Evolutionary conservation across 106 monocot genomes (phyloP).

Genomic region (Dendrobium officinale): DNA sequence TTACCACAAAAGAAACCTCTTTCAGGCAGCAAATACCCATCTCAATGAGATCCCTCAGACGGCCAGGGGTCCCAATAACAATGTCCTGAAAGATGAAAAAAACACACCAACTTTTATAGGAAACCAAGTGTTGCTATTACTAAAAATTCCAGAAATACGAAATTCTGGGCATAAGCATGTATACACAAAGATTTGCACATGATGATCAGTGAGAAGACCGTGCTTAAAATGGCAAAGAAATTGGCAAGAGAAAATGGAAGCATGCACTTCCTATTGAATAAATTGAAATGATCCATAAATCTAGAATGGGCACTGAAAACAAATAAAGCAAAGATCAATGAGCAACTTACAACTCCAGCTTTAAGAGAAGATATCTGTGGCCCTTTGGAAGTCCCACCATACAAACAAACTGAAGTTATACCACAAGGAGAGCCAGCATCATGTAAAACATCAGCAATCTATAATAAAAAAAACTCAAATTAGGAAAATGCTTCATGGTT

Average conservation of each 20-base stretch:
- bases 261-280: not conserved
- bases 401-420: conserved; percentile 75
- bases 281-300: not conserved
- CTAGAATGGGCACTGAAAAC: not conserved
- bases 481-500: conserved; percentile 11
- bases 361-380: conserved; percentile 87
- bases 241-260: not conserved
- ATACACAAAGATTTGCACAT: not conserved
- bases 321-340: not conserved
- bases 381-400: conserved; percentile 95
- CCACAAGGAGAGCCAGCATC: conserved; percentile 86
- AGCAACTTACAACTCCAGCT: conserved; percentile 85
- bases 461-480: conserved; percentile 19
- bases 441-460: conserved; percentile 92
- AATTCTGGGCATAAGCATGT: not conserved
- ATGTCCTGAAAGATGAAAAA: conserved; percentile 52
- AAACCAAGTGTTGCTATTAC: not conserved
- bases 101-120: not conserved
- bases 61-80: conserved; percentile 90
- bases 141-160: not conserved
- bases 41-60: conserved; percentile 94
- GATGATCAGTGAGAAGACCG: not conserved
- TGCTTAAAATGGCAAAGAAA: not conserved
- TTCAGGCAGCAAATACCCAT: conserved; percentile 75
- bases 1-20: conserved; percentile 88